phyloP scores from a whole-genome alignment of 2,329 filamentous ascomycete genomes.

The Colletotrichum cereale region DNA sequence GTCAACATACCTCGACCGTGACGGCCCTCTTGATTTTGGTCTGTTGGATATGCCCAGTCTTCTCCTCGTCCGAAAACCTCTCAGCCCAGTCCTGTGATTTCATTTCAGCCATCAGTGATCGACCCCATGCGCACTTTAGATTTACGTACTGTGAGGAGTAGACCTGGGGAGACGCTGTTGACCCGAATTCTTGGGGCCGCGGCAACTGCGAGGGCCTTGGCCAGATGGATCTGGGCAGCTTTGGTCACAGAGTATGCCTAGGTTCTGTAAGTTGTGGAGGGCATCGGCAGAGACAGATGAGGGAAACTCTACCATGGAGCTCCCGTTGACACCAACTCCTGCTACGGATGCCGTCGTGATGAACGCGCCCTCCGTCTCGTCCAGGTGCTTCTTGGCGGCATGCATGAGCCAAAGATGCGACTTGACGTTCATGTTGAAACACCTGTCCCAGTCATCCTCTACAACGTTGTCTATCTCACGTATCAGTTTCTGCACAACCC shows the following conservation, averaged over 20 bases:
- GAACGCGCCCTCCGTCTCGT: slow-evolving; percentile 66
- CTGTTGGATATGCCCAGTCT: not conserved
- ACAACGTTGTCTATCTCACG: slow-evolving; percentile 49
- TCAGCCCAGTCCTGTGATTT: not conserved
- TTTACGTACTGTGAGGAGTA: slow-evolving; percentile 61
- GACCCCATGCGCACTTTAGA: no score
- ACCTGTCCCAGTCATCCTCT: slow-evolving; percentile 61
- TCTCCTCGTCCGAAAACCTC: not conserved
- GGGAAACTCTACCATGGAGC: slow-evolving; percentile 59
- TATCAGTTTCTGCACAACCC: slow-evolving; percentile 22
- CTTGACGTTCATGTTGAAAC: slow-evolving; percentile 64
- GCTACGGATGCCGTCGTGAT: slow-evolving; percentile 74
- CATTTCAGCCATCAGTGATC: slow-evolving; percentile 30
- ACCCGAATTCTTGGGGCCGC: slow-evolving; percentile 67
- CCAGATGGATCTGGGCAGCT: slow-evolving; percentile 74
- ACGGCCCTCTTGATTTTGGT: not conserved
- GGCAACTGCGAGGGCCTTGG: slow-evolving; percentile 64
- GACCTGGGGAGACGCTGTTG: slow-evolving; percentile 68
- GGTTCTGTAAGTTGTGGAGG: not conserved
- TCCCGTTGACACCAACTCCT: slow-evolving; percentile 72
- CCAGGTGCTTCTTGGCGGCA: slow-evolving; percentile 56
- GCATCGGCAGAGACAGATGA: not conserved
- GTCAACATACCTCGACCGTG: not conserved
- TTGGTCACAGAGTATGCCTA: slow-evolving; percentile 84
- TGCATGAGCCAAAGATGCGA: slow-evolving; percentile 61